Conservation (phyloP, 2,329 filamentous ascomycete genomes). For the Xylariaceae sp. region DNA sequence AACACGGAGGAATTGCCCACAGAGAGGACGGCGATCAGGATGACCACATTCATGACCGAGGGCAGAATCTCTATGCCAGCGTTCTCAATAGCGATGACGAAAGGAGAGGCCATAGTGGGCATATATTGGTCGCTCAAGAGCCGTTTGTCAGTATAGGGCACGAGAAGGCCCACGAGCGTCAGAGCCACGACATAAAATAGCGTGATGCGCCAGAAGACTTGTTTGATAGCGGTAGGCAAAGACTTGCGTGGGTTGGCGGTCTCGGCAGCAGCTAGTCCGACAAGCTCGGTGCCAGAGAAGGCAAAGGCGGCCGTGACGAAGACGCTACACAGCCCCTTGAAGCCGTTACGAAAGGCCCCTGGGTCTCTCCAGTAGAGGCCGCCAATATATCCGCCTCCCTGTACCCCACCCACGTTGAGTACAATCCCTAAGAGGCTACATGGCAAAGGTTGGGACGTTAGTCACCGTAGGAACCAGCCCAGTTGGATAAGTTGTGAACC, state of each 20-base stretch:
- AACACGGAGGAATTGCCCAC: constrained; percentile 93
- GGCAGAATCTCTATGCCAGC: constrained; percentile 79
- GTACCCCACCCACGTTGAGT: constrained; percentile 78
- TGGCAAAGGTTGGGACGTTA: constrained; percentile 13
- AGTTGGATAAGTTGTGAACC: no score
- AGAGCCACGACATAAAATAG: constrained; percentile 87
- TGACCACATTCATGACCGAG: constrained; percentile 92
- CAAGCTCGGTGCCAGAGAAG: constrained; percentile 73
- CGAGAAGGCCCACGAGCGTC: constrained; percentile 75
- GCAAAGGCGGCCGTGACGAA: constrained; percentile 76
- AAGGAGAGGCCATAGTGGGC: constrained; percentile 76
- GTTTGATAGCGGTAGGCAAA: constrained; percentile 82
- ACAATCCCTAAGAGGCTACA: constrained; percentile 77
- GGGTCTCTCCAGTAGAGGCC: constrained; percentile 73
- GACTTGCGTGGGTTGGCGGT: constrained; percentile 77
- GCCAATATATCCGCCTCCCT: constrained; percentile 73
- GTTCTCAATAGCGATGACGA: constrained; percentile 84
- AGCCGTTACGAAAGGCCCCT: constrained; percentile 81
- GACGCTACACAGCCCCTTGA: constrained; percentile 77
- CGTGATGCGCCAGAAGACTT: constrained; percentile 92
- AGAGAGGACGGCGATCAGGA: constrained; percentile 84
- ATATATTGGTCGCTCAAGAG: constrained; percentile 58
- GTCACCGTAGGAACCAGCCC: no score
- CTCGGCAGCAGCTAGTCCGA: constrained; percentile 74
- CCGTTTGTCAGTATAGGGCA: constrained; percentile 66